Percentiles rank a stretch among this genome's conserved stretches.
These are phyloP conservation scores for Pinus taeda DNA, from an alignment of 75 land plant species.

Conservation along the genomic window DNA sequence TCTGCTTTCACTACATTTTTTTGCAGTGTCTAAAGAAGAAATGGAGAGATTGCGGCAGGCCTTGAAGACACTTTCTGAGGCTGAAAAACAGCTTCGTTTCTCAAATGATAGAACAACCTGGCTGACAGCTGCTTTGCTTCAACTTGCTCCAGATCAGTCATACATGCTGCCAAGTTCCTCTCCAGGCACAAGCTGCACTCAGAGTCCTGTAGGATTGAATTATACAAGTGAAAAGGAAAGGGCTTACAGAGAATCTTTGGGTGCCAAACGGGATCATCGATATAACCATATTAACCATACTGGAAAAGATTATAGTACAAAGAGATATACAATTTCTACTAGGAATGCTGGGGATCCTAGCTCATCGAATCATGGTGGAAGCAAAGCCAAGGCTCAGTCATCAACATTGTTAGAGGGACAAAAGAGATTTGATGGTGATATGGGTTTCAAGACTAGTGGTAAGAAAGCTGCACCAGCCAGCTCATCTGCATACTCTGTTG, in stretches of 20 bases:
- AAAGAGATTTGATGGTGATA: neutral
- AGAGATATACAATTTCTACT: neutral
- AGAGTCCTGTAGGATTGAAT: constrained; percentile 39
- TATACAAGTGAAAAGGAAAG: constrained; percentile 24
- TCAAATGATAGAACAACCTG: constrained; percentile 88
- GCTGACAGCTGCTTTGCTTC: constrained; percentile 94
- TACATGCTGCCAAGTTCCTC: constrained; percentile 77
- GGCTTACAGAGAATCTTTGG: neutral
- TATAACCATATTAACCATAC: neutral
- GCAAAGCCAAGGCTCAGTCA: neutral
- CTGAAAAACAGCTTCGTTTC: constrained; percentile 88
- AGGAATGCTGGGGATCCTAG: neutral
- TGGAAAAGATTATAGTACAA: constrained; percentile 2
- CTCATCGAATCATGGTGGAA: constrained; percentile 1
- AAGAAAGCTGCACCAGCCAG: neutral
- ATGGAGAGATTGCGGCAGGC: constrained; percentile 90
- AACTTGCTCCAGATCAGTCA: constrained; percentile 96
- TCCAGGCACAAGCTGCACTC: constrained; percentile 53
- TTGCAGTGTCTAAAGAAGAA: constrained; percentile 89
- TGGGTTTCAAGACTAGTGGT: neutral
- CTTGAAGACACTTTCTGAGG: constrained; percentile 86
- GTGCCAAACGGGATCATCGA: neutral
- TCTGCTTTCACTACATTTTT: neutral
- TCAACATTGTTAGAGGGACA: neutral
- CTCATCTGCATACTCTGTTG: constrained; percentile 6